Evolutionary conservation across 2,329 filamentous ascomycete genomes (phyloP).

Genomic region (Cordyceps cateniannulata): DNA sequence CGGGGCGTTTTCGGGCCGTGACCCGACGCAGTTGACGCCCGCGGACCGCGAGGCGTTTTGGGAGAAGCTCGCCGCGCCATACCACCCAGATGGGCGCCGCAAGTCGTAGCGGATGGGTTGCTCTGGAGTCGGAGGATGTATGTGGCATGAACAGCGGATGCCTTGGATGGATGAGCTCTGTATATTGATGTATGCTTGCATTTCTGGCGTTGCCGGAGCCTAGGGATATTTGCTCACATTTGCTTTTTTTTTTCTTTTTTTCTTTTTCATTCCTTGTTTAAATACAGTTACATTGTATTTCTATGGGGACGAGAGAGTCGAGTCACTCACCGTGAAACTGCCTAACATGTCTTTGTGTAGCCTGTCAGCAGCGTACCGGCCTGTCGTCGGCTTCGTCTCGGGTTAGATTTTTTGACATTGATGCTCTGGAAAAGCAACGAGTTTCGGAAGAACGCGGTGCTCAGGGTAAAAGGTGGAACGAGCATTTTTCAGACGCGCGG

Average conservation of each 20-base stretch:
- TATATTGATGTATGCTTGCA: constrained; percentile 13
- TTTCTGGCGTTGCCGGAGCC: constrained; percentile 8
- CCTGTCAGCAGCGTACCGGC: too few relatives aligned
- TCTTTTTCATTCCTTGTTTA: background rate
- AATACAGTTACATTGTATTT: constrained; percentile 31
- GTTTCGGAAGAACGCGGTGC: too few relatives aligned
- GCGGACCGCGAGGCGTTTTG: background rate
- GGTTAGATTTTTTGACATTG: too few relatives aligned
- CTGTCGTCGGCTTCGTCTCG: too few relatives aligned
- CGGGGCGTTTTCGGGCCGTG: background rate
- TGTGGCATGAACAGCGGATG: background rate
- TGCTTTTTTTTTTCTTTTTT: background rate
- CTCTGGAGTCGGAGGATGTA: too few relatives aligned
- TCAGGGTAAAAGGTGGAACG: too few relatives aligned
- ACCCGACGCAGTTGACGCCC: background rate
- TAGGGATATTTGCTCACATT: constrained; percentile 2
- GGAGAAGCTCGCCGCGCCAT: background rate
- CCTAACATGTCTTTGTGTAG: too few relatives aligned
- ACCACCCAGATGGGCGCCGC: background rate
- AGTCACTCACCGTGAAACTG: background rate
- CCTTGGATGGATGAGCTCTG: background rate
- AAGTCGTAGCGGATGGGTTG: background rate
- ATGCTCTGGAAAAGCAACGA: too few relatives aligned
- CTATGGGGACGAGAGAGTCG: constrained; percentile 12
- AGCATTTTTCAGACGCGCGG: too few relatives aligned